phyloP scores from a whole-genome alignment of 2,329 filamentous ascomycete species.

The Lasiodiplodia sp. region DNA sequence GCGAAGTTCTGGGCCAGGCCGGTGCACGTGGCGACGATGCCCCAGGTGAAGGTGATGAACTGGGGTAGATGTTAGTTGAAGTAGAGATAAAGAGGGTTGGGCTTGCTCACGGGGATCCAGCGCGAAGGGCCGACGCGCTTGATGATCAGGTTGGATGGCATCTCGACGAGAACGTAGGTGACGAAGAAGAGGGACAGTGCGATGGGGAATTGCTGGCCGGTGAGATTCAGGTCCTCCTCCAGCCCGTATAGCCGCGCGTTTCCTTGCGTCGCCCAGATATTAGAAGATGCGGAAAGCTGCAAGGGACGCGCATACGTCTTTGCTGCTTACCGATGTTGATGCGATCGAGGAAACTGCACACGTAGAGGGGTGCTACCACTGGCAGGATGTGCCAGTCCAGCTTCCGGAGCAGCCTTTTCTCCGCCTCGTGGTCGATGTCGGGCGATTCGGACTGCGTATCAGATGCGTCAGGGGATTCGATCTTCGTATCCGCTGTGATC shows the following conservation, averaged over 20 bases:
- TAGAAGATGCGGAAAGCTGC: too few relatives aligned
- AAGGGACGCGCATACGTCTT: neutral
- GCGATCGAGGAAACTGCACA: constrained; percentile 79
- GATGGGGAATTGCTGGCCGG: constrained; percentile 71
- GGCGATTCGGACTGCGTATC: neutral
- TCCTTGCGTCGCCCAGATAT: neutral
- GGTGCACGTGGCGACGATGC: constrained; percentile 72
- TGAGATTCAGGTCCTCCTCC: constrained; percentile 67
- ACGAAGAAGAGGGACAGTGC: constrained; percentile 55
- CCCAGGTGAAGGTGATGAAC: constrained; percentile 67
- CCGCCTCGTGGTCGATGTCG: constrained; percentile 44
- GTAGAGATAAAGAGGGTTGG: neutral
- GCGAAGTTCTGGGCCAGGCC: constrained; percentile 72
- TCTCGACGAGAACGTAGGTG: constrained; percentile 54
- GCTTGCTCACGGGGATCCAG: constrained; percentile 53
- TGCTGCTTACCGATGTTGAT: constrained; percentile 68
- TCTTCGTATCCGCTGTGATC: neutral
- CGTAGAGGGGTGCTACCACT: constrained; percentile 72
- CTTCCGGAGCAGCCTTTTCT: constrained; percentile 68
- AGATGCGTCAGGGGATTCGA: neutral
- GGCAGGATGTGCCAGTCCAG: constrained; percentile 71
- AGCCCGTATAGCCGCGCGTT: constrained; percentile 71
- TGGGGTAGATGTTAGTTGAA: neutral
- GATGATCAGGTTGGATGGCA: constrained; percentile 56
- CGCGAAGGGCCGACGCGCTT: constrained; percentile 55